Percentiles rank a stretch among this genome's conserved stretches.
Conservation (phyloP, 352 stramenopile genomes). For the Globisporangium barbulae region DNA sequence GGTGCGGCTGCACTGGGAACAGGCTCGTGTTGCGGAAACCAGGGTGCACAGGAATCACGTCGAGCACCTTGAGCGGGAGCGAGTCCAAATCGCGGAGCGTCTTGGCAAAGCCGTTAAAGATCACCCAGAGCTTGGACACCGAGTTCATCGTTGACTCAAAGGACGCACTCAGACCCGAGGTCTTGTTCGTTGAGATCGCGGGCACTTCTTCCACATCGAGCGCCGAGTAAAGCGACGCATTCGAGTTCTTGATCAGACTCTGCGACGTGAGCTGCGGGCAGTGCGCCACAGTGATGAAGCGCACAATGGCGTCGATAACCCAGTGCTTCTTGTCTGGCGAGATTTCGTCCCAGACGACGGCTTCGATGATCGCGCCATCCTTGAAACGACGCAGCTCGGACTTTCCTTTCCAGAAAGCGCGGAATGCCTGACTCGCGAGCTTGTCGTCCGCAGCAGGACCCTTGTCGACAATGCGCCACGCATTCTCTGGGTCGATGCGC, state of each 20-base stretch:
- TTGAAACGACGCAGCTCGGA: conserved; percentile 89
- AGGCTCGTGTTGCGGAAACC: conserved; percentile 87
- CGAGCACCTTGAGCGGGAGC: conserved; percentile 83
- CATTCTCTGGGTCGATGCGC: conserved; percentile 72
- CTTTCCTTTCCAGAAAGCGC: conserved; percentile 86
- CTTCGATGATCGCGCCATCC: conserved; percentile 87
- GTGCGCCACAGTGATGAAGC: conserved; percentile 67
- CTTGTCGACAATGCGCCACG: conserved; percentile 86
- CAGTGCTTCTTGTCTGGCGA: conserved; percentile 62
- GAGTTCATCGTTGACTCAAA: conserved; percentile 79
- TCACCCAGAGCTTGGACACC: conserved; percentile 68
- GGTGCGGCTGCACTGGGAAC: conserved; percentile 78
- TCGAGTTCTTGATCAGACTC: conserved; percentile 70
- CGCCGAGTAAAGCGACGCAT: conserved; percentile 59
- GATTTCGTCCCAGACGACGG: conserved; percentile 87
- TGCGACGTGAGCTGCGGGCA: conserved; percentile 46
- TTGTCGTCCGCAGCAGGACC: conserved; percentile 86
- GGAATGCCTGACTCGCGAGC: conserved; percentile 61
- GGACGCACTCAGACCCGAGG: conserved; percentile 33
- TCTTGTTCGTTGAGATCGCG: conserved; percentile 31
- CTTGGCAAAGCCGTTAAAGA: conserved; percentile 82
- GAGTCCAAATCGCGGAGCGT: conserved; percentile 72
- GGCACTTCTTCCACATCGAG: conserved; percentile 59
- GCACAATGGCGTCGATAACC: conserved; percentile 73
- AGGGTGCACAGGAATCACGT: conserved; percentile 74